Percentiles rank a stretch among this genome's conserved stretches.
Evolutionary conservation across 2,329 filamentous ascomycete species (phyloP).

Genomic region (Leptographium procerum): DNA sequence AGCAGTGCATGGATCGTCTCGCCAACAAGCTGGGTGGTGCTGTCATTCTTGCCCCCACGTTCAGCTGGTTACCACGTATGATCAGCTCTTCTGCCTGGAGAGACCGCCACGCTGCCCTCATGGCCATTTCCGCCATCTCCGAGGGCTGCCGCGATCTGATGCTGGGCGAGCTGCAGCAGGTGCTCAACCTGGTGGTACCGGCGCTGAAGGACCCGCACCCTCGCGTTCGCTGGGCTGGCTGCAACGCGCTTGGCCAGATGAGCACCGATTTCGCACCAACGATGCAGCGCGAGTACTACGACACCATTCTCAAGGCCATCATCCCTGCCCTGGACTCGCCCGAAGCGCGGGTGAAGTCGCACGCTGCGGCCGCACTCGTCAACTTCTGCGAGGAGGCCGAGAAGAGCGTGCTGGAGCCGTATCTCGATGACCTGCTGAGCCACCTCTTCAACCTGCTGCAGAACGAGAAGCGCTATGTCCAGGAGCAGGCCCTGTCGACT

Average conservation of each 20-base stretch:
- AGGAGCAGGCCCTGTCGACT: constrained; percentile 93
- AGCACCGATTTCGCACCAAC: constrained; percentile 97
- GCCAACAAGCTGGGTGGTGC: constrained; percentile 96
- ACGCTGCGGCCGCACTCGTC: constrained; percentile 92
- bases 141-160: constrained; percentile 94
- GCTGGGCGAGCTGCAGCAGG: constrained; percentile 87
- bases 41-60: constrained; percentile 84
- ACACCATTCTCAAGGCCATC: constrained; percentile 76
- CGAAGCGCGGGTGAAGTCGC: constrained; percentile 89
- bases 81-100: constrained; percentile 92
- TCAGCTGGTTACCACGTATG: constrained; percentile 95
- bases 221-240: constrained; percentile 91
- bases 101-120: constrained; percentile 89
- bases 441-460: constrained; percentile 80
- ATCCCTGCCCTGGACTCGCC: constrained; percentile 84
- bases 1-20: constrained; percentile 95
- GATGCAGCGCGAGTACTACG: constrained; percentile 95
- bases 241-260: constrained; percentile 98
- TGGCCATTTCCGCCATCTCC: constrained; percentile 98
- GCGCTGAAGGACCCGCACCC: constrained; percentile 83
- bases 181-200: constrained; percentile 88
- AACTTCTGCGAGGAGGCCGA: constrained; percentile 99
- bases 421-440: constrained; percentile 76
- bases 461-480: constrained; percentile 89
- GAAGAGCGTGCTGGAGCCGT: constrained; percentile 81